Evolutionary conservation across 2,329 filamentous ascomycete species (phyloP), one percentile per base, ranked within the genome.

Genomic region (Aspergillus quadricinctus): DNA sequence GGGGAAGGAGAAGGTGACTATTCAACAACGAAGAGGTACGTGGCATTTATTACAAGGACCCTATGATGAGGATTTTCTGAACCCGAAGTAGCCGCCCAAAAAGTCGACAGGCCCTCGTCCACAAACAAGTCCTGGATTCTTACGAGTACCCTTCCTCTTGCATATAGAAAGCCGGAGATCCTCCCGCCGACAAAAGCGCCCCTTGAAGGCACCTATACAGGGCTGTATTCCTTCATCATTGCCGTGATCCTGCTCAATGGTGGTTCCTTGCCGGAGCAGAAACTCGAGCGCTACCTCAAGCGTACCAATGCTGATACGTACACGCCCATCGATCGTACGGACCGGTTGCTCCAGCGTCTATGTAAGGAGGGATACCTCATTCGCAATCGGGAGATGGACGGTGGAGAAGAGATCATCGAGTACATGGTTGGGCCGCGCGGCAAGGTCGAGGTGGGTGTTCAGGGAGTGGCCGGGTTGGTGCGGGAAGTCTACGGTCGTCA

Each of bases 391-490:
- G 92, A 97, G 64, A 83, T 70, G 61, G 74, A 75, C 64, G 85
- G 84, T 1, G 90, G 89, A 27, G 90, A 96, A 40, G 87, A 93
- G 60, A 80, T 84, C 2, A 80, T 91, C 7, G 92, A 90, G 49
- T 99, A 90, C 82, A 83, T 89, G 55, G 83, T 97, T 14, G 94
- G 94, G 0, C 88, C 91, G 5, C 83, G 94, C 23, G 93, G 89
- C 5, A 94, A 89, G 73, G 81, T 92, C 7, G 94, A 97, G 73
- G 83, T 97, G 37, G 90, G 89, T 0, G 80, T 86, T n/a, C 81
- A 85, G 50, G 90, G 89, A 0, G 88, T 94, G 11, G 84, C 86
- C 19, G 86, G 85, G 0, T 74, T 97, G 60, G 84, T 92, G 3
- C 76, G 77, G 58, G 74, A 73, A 51, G 81, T 87, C 1, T 85